A percentile compares a stretch with the other conserved stretches of the same genome.
These are phyloP conservation scores for Podospora comata DNA, from an alignment of 495 filamentous ascomycete genomes.

Conservation along the genomic window DNA sequence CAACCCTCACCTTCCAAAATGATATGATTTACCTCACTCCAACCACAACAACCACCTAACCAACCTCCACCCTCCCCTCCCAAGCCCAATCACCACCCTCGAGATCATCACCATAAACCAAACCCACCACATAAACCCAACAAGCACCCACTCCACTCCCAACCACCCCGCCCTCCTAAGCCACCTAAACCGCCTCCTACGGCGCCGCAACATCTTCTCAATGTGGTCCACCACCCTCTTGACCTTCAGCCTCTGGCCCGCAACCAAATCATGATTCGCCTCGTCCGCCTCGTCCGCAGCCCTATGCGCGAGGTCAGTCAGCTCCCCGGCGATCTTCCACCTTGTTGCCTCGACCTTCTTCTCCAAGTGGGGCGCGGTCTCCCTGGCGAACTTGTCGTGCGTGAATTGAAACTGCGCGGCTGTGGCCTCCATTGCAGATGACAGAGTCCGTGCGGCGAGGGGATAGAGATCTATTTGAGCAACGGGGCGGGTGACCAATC, in stretches of 20 bases:
- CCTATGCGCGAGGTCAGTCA: slow-evolving; percentile 56
- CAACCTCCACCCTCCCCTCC: slow-evolving; percentile 54
- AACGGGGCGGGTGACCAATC: slow-evolving; percentile 45
- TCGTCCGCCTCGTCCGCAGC: slow-evolving; percentile 74
- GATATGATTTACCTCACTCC: slow-evolving; percentile 22
- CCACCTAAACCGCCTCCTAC: slow-evolving; percentile 70
- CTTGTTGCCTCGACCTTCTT: slow-evolving; percentile 38
- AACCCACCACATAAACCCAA: slow-evolving; percentile 79
- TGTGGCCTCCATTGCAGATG: slow-evolving; percentile 53
- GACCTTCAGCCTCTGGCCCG: slow-evolving; percentile 67
- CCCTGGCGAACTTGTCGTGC: slow-evolving; percentile 40
- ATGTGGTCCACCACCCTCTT: slow-evolving; percentile 76
- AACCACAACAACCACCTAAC: slow-evolving; percentile 80
- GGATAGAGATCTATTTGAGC: slow-evolving; percentile 62
- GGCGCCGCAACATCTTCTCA: slow-evolving; percentile 63
- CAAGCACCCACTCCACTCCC: slow-evolving; percentile 72
- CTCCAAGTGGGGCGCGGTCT: slow-evolving; percentile 35
- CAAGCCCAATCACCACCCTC: slow-evolving; percentile 57
- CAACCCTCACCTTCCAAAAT: not conserved
- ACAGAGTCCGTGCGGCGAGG: slow-evolving; percentile 62
- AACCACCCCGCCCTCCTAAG: slow-evolving; percentile 65
- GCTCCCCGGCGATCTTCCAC: slow-evolving; percentile 35
- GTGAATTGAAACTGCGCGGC: slow-evolving; percentile 53
- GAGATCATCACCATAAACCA: slow-evolving; percentile 75
- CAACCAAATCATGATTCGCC: slow-evolving; percentile 68